Conservation (phyloP, 2,329 filamentous ascomycete genomes). For the Aschersonia sp. region DNA sequence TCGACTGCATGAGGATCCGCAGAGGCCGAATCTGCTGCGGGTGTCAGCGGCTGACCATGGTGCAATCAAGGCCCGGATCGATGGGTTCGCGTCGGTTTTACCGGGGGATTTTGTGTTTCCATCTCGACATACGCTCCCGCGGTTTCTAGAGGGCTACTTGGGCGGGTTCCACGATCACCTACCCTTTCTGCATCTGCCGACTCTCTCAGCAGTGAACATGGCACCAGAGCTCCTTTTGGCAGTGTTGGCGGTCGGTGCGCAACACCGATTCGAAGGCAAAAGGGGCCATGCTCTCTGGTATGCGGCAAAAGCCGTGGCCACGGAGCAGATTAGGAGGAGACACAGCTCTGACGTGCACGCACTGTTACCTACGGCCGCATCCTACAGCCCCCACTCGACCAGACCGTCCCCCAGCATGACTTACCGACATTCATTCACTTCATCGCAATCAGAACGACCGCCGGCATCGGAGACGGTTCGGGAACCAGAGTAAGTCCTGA, state of each 20-base stretch:
- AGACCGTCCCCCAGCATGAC: slow-evolving; percentile 42
- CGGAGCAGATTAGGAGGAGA: slow-evolving; percentile 43
- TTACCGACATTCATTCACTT: slow-evolving; percentile 43
- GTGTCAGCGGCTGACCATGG: slow-evolving; percentile 40
- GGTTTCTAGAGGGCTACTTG: slow-evolving; percentile 58
- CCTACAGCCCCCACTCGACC: slow-evolving; percentile 46
- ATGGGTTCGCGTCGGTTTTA: slow-evolving; percentile 45
- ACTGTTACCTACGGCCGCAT: slow-evolving; percentile 38
- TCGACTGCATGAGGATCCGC: slow-evolving; percentile 16
- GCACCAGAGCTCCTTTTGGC: slow-evolving; percentile 54
- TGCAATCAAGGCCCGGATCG: slow-evolving; percentile 41
- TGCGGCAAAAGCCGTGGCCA: slow-evolving; percentile 40
- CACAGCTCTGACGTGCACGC: slow-evolving; percentile 43
- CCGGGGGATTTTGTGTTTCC: slow-evolving; percentile 52
- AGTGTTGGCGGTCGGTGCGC: slow-evolving; percentile 51
- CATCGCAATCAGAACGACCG: slow-evolving; percentile 40
- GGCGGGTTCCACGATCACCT: slow-evolving; percentile 47
- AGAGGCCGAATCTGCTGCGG: slow-evolving; percentile 23
- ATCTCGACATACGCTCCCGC: slow-evolving; percentile 51
- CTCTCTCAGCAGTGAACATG: slow-evolving; percentile 46
- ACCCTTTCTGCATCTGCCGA: slow-evolving; percentile 52
- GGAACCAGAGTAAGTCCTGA: slow-evolving; percentile 41
- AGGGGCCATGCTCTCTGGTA: slow-evolving; percentile 47
- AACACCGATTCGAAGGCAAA: slow-evolving; percentile 48
- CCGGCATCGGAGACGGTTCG: slow-evolving; percentile 43